A percentile compares a stretch with the other conserved stretches of the same genome.
Evolutionary conservation across 2,329 filamentous ascomycete species (phyloP).

Genomic region (Penicillium sclerotiorum): DNA sequence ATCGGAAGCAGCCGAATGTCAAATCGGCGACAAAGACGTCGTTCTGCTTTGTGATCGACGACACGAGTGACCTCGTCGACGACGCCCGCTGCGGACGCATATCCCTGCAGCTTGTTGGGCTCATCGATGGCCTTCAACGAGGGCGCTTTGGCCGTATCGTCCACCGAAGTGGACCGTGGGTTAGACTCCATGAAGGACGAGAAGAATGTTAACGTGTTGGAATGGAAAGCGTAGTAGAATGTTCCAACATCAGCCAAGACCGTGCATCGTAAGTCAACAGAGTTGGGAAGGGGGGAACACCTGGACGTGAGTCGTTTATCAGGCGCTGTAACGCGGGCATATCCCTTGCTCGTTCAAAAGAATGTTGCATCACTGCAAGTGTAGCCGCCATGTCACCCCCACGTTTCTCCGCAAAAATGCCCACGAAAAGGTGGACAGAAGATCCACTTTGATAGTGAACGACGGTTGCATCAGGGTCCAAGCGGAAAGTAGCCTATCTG

Average conservation of each 20-base stretch:
- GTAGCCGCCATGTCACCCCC: constrained; percentile 22
- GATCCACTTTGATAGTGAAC: constrained; percentile 11
- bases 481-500: not conserved
- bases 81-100: constrained; percentile 21
- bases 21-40: constrained; percentile 58
- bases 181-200: no score
- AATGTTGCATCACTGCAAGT: constrained; percentile 25
- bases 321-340: constrained; percentile 8
- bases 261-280: no score
- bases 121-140: constrained; percentile 16
- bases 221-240: no score
- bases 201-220: no score
- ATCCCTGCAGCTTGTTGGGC: constrained; percentile 20
- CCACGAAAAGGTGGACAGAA: constrained; percentile 1
- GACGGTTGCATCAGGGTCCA: constrained; percentile 19
- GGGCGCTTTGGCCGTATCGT: constrained; percentile 21
- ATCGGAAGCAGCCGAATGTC: constrained; percentile 56
- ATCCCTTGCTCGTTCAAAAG: constrained; percentile 22
- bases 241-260: no score
- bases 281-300: no score
- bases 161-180: no score
- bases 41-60: constrained; percentile 51
- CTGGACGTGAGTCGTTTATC: constrained; percentile 12
- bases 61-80: constrained; percentile 35
- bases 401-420: constrained; percentile 26